Percentiles rank a stretch among this genome's conserved stretches.
These are phyloP conservation scores for Papiliotrema flavescens DNA, from an alignment of 1,284 basidiomycete species.

Conservation along the genomic window DNA sequence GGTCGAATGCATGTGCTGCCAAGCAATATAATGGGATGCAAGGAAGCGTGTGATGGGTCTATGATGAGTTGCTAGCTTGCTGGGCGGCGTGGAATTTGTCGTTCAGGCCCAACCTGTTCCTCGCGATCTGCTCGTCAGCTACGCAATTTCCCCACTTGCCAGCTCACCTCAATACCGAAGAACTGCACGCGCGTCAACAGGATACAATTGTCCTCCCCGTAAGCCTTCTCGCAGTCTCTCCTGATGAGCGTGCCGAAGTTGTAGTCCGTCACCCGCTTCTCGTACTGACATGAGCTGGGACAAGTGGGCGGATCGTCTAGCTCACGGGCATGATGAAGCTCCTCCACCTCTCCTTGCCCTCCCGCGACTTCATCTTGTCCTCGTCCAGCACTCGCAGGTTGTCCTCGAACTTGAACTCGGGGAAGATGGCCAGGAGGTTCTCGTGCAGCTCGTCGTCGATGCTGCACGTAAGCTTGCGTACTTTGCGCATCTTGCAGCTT, in stretches of 20 bases:
- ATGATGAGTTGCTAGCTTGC: conserved; percentile 15
- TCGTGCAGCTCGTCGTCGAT: conserved; percentile 88
- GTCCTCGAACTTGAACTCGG: conserved; percentile 72
- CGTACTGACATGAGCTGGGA: conserved; percentile 53
- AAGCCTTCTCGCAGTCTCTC: conserved; percentile 73
- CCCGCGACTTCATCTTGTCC: conserved; percentile 86
- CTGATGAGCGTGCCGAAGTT: conserved; percentile 97
- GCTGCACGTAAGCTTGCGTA: conserved; percentile 49
- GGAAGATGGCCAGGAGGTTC: conserved; percentile 73
- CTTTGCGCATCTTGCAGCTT: conserved; percentile 26
- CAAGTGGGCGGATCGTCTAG: neutral
- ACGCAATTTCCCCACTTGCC: neutral
- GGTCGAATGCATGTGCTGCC: neutral
- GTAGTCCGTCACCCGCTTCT: conserved; percentile 84
- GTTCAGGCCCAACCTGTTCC: conserved; percentile 89
- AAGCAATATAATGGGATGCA: neutral
- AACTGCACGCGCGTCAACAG: conserved; percentile 79
- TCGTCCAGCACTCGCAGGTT: conserved; percentile 73
- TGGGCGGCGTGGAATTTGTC: conserved; percentile 78
- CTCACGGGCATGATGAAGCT: conserved; percentile 79
- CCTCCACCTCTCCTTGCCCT: conserved; percentile 91
- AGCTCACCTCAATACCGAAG: conserved; percentile 77
- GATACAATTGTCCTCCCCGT: conserved; percentile 89
- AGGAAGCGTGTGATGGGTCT: neutral
- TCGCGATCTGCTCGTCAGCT: conserved; percentile 65